Percentiles rank a stretch among this genome's conserved stretches.
Evolutionary conservation across 106 monocot species (phyloP).

Genomic region (Gastrodia elata): DNA sequence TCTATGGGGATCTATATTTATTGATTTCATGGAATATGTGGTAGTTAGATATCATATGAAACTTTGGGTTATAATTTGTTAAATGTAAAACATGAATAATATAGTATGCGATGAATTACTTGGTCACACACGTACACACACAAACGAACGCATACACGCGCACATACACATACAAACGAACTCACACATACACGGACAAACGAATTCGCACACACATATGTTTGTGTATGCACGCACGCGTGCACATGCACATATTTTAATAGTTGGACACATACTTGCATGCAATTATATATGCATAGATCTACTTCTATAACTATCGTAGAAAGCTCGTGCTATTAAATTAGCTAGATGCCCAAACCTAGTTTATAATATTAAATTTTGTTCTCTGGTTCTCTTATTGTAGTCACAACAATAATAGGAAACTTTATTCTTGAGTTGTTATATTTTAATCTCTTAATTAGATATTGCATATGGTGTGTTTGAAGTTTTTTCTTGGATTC

Average conservation of each 20-base stretch:
- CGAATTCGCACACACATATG: too few relatives aligned
- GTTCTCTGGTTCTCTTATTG: background rate
- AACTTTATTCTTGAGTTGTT: background rate
- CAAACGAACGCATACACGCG: too few relatives aligned
- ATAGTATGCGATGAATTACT: background rate
- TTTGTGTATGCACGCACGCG: background rate
- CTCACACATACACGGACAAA: too few relatives aligned
- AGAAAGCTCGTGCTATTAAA: background rate
- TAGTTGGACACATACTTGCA: background rate
- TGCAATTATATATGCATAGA: background rate
- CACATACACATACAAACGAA: too few relatives aligned
- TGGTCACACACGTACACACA: background rate
- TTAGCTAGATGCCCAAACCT: background rate
- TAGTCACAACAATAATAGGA: background rate
- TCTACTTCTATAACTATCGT: background rate
- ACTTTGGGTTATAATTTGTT: background rate
- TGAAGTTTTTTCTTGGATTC: background rate
- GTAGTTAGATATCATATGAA: background rate
- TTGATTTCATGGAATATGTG: background rate
- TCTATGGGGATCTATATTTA: background rate
- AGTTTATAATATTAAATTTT: background rate
- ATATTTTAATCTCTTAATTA: too few relatives aligned
- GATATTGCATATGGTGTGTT: background rate
- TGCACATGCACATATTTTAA: background rate
- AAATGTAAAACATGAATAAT: background rate